Evolutionary conservation across 148 eudicot genomes (phyloP), one percentile per base, ranked within the genome.

Genomic region (Rhododendron williamsianum): DNA sequence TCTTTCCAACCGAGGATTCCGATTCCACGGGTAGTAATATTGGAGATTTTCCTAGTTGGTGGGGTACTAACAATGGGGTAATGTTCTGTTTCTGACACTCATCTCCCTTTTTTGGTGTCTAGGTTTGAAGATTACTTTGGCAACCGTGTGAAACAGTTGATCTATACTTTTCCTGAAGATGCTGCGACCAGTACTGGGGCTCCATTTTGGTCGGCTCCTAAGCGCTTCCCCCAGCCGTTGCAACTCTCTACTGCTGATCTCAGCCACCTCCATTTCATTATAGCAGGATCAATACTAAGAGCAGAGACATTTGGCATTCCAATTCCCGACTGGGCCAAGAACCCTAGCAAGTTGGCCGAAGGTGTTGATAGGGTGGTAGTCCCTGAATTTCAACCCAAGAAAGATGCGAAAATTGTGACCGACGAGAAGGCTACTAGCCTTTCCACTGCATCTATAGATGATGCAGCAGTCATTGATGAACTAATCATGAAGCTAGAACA

Each of bases 121-220:
- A 96, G 99, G 93, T 94, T 96, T 91, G 99, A 96, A 86, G 99
- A 96, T 56, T 94, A 94, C 86, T 96, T 91, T 86, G 88, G 89
- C 30, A 88, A 90, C 90, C 94, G 97, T 41, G 94, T 94, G 81
- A 96, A 96, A 85, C 99, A 96, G 88, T 89, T 96, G 86, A 93
- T 91, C 21, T 96, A 89, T 85, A 94, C 97, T 71, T 94, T 94
- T 79, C 98, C 99, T 38, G 99, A 96, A 88, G 94, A 96, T 88
- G 96, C 98, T 84, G 87, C 88, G 48, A 96, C 98, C 58, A 96
- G 98, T 88, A 93, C 90, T 71, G 99, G 98, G 36, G 94, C 93
- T 78, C 98, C 97, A 67, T 96, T 96, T 85, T 96, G 99, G 99
- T 96, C 99, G 23, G 98, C 99, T 76, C 97, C 99, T 8, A 96